A percentile compares a stretch with the other conserved stretches of the same genome.
These are phyloP conservation scores for Pittosporum tobira DNA, from an alignment of 129 eudicot genomes.

Conservation along the genomic window DNA sequence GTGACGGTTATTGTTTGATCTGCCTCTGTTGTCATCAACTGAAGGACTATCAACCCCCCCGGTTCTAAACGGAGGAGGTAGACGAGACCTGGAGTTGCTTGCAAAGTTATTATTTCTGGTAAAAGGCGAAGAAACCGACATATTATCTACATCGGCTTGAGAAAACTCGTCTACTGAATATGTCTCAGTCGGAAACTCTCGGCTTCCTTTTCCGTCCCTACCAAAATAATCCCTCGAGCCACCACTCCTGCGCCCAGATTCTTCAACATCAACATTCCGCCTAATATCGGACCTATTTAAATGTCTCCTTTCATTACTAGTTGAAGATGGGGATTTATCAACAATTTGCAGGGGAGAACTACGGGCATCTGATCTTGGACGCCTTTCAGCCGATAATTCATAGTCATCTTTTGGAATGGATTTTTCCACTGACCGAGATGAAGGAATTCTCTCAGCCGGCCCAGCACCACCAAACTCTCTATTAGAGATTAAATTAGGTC, in stretches of 20 bases:
- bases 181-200: constrained; percentile 39
- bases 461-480: constrained; percentile 50
- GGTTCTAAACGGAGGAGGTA: constrained; percentile 44
- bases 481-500: constrained; percentile 37
- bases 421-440: constrained; percentile 44
- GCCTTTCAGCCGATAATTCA: constrained; percentile 43
- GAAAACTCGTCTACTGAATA: constrained; percentile 41
- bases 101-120: constrained; percentile 33
- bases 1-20: constrained; percentile 52
- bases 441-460: constrained; percentile 33
- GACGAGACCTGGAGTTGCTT: constrained; percentile 41
- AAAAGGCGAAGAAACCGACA: constrained; percentile 71
- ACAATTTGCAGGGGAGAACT: constrained; percentile 39
- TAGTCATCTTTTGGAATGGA: constrained; percentile 42
- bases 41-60: constrained; percentile 50
- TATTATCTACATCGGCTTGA: constrained; percentile 52
- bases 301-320: constrained; percentile 54
- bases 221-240: constrained; percentile 49
- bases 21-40: constrained; percentile 53
- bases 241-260: constrained; percentile 53
- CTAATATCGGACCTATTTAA: constrained; percentile 44
- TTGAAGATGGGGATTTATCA: constrained; percentile 67
- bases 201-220: constrained; percentile 51
- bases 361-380: constrained; percentile 37
- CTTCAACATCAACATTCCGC: constrained; percentile 58